Evolutionary conservation across 2,329 filamentous ascomycete genomes (phyloP).

Genomic region (Mycosphaerelloides madeirae): DNA sequence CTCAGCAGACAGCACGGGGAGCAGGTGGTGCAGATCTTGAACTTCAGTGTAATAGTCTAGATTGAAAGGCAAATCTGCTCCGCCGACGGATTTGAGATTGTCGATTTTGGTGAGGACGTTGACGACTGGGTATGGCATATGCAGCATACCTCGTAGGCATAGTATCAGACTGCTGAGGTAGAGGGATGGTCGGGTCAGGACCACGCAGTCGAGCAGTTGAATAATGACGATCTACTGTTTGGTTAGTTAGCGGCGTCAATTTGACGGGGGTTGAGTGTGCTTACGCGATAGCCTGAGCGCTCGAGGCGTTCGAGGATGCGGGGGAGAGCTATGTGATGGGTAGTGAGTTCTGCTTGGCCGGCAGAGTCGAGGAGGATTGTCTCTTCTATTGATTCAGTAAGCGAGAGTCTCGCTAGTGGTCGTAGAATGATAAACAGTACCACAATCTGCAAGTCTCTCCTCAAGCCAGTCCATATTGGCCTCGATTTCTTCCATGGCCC

Average conservation of each 20-base stretch:
- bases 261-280: constrained; percentile 28
- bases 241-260: constrained; percentile 35
- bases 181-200: constrained; percentile 84
- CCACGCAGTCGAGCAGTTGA: constrained; percentile 90
- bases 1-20: constrained; percentile 75
- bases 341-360: constrained; percentile 94
- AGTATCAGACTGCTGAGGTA: constrained; percentile 93
- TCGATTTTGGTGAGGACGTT: constrained; percentile 98
- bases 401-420: background rate
- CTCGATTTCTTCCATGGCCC: constrained; percentile 91
- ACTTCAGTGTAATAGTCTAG: constrained; percentile 97
- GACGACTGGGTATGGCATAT: constrained; percentile 92
- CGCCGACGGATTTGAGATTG: constrained; percentile 66
- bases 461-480: constrained; percentile 91
- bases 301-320: constrained; percentile 89
- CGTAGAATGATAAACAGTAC: constrained; percentile 10
- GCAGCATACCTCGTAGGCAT: constrained; percentile 91
- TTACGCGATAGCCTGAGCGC: constrained; percentile 85
- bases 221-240: constrained; percentile 73
- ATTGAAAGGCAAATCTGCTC: constrained; percentile 85
- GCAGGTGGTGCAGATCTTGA: constrained; percentile 80
- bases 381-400: constrained; percentile 54
- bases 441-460: constrained; percentile 63
- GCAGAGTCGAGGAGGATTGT: constrained; percentile 96
- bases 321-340: constrained; percentile 84